phyloP scores from a whole-genome alignment of 176 grass and related monocot genomes.

The Triticum urartu region DNA sequence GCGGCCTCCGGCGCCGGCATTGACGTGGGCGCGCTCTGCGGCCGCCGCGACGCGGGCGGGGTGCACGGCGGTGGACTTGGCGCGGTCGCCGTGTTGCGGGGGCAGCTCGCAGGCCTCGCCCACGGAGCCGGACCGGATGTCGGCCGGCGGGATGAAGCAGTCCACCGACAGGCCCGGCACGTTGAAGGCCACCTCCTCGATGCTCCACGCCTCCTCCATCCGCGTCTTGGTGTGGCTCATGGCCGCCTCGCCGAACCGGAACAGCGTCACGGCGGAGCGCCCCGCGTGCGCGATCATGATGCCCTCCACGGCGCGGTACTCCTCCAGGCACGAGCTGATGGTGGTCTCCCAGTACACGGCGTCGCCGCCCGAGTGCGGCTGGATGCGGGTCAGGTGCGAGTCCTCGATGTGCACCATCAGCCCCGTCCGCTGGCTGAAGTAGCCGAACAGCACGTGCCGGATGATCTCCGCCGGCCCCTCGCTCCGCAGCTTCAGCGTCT shows the following conservation, averaged over 20 bases:
- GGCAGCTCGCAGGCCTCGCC: constrained; percentile 67
- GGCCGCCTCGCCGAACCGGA: constrained; percentile 86
- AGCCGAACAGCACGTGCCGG: constrained; percentile 84
- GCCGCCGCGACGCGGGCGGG: constrained; percentile 38
- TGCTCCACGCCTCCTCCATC: constrained; percentile 94
- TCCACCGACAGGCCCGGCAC: constrained; percentile 78
- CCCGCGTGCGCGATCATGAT: constrained; percentile 87
- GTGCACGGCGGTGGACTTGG: constrained; percentile 24
- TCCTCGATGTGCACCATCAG: constrained; percentile 88
- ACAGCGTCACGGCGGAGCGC: constrained; percentile 71
- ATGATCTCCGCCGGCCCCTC: constrained; percentile 93
- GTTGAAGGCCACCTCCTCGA: constrained; percentile 98
- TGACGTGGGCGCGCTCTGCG: constrained; percentile 17
- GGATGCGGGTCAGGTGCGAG: constrained; percentile 87
- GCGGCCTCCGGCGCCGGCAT: not conserved
- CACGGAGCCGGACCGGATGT: constrained; percentile 67
- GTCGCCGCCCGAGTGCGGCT: constrained; percentile 66
- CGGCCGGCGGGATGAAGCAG: constrained; percentile 96
- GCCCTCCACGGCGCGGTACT: constrained; percentile 82
- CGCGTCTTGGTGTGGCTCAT: constrained; percentile 95
- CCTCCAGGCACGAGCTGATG: constrained; percentile 68
- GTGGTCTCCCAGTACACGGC: constrained; percentile 97
- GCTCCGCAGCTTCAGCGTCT: constrained; percentile 79
- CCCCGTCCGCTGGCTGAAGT: constrained; percentile 92
- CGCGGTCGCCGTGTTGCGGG: constrained; percentile 35